phyloP scores from a whole-genome alignment of 495 filamentous ascomycete genomes.

The Trichoderma reesei region DNA sequence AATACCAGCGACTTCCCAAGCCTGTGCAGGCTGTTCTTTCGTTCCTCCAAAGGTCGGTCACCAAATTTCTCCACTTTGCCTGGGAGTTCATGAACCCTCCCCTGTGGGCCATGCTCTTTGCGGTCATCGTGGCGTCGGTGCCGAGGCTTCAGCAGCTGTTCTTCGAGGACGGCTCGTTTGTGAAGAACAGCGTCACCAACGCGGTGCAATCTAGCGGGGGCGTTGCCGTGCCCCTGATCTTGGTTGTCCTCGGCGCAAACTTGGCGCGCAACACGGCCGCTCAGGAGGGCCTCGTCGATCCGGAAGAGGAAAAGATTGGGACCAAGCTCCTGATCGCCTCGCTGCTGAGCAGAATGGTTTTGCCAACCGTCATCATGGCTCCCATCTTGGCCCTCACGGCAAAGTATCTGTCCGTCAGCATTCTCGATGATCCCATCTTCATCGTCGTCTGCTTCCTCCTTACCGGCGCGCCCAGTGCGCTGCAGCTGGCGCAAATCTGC shows the following conservation, averaged over 20 bases:
- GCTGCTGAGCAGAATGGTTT: slow-evolving; percentile 79
- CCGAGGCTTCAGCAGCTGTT: slow-evolving; percentile 74
- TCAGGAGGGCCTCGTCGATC: slow-evolving; percentile 43
- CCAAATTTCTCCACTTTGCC: slow-evolving; percentile 52
- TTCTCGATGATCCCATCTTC: slow-evolving; percentile 95
- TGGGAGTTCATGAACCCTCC: slow-evolving; percentile 98
- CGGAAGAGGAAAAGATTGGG: slow-evolving; percentile 55
- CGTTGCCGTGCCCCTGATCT: slow-evolving; percentile 88
- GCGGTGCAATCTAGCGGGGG: slow-evolving; percentile 77
- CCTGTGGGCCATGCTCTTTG: slow-evolving; percentile 88
- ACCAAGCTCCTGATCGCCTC: slow-evolving; percentile 76
- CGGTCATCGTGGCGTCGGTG: slow-evolving; percentile 85
- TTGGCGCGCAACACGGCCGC: slow-evolving; percentile 66
- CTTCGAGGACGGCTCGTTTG: slow-evolving; percentile 80
- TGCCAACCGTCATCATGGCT: slow-evolving; percentile 87
- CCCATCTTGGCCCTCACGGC: slow-evolving; percentile 84
- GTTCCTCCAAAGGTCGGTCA: slow-evolving; percentile 27
- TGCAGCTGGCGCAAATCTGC: slow-evolving; percentile 96
- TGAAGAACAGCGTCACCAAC: slow-evolving; percentile 85
- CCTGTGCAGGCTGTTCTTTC: slow-evolving; percentile 46
- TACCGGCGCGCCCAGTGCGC: slow-evolving; percentile 84
- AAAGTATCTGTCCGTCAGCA: slow-evolving; percentile 87
- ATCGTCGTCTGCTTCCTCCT: slow-evolving; percentile 95
- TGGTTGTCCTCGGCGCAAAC: slow-evolving; percentile 95
- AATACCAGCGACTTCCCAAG: slow-evolving; percentile 41